Percentiles rank a stretch among this genome's conserved stretches.
Conservation (phyloP, 306 rosid genomes). For the Sicyos baderoa region DNA sequence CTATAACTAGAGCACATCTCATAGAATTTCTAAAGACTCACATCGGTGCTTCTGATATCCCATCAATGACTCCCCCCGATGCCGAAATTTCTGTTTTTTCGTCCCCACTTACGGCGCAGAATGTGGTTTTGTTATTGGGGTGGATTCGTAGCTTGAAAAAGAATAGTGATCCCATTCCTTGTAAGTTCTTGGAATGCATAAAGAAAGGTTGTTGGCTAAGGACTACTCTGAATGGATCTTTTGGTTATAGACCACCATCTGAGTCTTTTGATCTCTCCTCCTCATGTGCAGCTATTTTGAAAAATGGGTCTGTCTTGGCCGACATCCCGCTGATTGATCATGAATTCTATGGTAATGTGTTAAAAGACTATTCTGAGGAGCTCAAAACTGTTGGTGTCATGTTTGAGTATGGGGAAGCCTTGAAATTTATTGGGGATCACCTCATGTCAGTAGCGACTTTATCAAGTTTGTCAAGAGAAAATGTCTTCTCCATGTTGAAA, state of each 20-base stretch:
- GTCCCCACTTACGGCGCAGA: constrained; percentile 43
- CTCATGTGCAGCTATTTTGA: constrained; percentile 43
- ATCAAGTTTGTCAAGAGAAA: constrained; percentile 27
- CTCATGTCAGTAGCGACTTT: constrained; percentile 49
- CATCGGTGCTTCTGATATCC: constrained; percentile 50
- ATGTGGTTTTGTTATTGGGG: constrained; percentile 49
- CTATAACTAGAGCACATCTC: constrained; percentile 15
- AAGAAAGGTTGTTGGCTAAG: constrained; percentile 60
- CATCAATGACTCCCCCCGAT: constrained; percentile 50
- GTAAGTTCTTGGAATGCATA: constrained; percentile 38
- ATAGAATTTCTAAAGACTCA: constrained; percentile 32
- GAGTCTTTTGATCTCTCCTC: constrained; percentile 46
- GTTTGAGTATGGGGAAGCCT: constrained; percentile 54
- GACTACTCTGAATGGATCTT: constrained; percentile 33
- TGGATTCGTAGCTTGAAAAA: constrained; percentile 41
- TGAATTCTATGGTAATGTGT: constrained; percentile 36
- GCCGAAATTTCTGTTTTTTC: constrained; percentile 35
- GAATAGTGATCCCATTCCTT: constrained; percentile 19
- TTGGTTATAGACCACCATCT: constrained; percentile 42
- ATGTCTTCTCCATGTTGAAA: constrained; percentile 40
- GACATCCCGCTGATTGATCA: constrained; percentile 63
- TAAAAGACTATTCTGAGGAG: constrained; percentile 44
- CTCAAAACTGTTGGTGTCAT: constrained; percentile 57
- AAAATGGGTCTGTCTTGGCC: constrained; percentile 42
- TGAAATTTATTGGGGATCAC: constrained; percentile 46